Percentiles rank a stretch among this genome's conserved stretches.
These are phyloP conservation scores for Sporothrix schenckii DNA, from an alignment of 2,329 filamentous ascomycete species.

Conservation along the genomic window DNA sequence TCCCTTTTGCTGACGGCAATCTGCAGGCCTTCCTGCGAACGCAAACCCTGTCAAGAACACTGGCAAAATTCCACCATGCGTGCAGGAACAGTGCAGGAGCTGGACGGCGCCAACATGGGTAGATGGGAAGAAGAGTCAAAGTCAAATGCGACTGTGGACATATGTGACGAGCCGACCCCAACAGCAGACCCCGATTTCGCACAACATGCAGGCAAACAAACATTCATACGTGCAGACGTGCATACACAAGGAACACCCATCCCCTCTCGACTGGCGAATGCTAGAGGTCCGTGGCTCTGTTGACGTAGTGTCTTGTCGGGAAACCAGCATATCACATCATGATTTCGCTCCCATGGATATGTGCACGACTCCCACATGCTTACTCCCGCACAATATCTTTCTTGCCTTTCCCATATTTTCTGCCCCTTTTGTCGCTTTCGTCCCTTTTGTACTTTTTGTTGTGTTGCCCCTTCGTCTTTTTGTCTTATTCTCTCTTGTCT, in stretches of 20 bases:
- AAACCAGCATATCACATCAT: slow-evolving; percentile 2
- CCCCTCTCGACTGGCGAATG: slow-evolving; percentile 14
- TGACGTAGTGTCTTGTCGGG: background rate
- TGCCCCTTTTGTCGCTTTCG: background rate
- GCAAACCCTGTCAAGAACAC: background rate
- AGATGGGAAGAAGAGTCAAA: background rate
- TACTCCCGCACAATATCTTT: background rate
- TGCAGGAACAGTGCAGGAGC: slow-evolving; percentile 13
- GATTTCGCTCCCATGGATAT: background rate
- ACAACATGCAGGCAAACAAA: background rate
- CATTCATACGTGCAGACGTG: background rate
- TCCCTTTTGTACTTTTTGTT: too few species aligned
- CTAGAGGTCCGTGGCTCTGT: background rate
- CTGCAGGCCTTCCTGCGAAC: background rate
- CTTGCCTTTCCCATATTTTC: slow-evolving; percentile 13
- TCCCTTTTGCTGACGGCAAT: background rate
- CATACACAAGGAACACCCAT: background rate
- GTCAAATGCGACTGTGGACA: background rate
- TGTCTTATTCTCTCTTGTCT: too few species aligned
- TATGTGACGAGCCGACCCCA: background rate
- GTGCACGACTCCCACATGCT: background rate
- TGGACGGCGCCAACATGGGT: background rate
- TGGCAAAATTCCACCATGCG: background rate
- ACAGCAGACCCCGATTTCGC: slow-evolving; percentile 10
- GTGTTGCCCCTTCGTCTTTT: too few species aligned